Conservation (phyloP, 148 eudicot species). For the Simmondsia chinensis region DNA sequence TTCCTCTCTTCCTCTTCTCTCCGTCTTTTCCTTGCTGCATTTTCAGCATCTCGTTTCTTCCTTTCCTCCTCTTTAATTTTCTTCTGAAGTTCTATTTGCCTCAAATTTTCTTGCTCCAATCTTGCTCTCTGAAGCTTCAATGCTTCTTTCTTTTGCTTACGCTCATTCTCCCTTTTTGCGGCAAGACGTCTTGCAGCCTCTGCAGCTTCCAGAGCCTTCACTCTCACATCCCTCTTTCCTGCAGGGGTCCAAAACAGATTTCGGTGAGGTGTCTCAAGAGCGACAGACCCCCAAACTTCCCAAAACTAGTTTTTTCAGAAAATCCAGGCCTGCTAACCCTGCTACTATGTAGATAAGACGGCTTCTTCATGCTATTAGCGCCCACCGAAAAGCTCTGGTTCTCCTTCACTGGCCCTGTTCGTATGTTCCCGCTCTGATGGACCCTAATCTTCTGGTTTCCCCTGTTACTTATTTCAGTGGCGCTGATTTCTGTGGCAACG, state of each 20-base stretch:
- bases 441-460: conserved; percentile 23
- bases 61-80: conserved; percentile 60
- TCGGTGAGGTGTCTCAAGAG: not conserved
- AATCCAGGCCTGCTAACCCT: conserved; percentile 40
- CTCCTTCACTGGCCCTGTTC: conserved; percentile 33
- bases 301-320: conserved; percentile 40
- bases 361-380: conserved; percentile 31
- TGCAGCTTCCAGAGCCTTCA: conserved; percentile 87
- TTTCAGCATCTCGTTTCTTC: conserved; percentile 65
- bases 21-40: conserved; percentile 60
- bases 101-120: conserved; percentile 59
- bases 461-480: conserved; percentile 24
- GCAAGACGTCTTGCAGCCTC: conserved; percentile 75
- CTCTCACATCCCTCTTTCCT: conserved; percentile 83
- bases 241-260: conserved; percentile 12
- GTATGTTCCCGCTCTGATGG: conserved; percentile 20
- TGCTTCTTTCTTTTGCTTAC: conserved; percentile 78
- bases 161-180: conserved; percentile 67
- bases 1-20: conserved; percentile 84
- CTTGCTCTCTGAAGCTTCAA: conserved; percentile 65
- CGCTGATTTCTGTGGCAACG: conserved; percentile 21
- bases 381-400: conserved; percentile 35
- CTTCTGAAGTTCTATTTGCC: conserved; percentile 48
- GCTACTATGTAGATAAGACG: conserved; percentile 29
- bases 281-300: not conserved